Percentiles rank a stretch among this genome's conserved stretches.
Conservation (phyloP, 306 rosid genomes). For the Albizia julibrissin region DNA sequence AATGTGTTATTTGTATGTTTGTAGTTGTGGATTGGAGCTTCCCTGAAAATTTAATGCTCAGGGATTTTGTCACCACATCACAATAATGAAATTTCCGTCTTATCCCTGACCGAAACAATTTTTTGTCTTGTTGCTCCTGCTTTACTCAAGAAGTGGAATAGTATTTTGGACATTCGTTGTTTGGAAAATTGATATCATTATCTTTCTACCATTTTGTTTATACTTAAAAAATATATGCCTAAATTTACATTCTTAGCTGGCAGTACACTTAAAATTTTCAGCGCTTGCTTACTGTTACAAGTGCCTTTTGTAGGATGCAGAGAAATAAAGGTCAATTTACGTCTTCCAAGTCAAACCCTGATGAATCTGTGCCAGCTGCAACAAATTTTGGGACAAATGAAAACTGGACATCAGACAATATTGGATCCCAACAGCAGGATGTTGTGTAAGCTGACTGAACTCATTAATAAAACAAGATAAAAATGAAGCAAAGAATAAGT, state of each 20-base stretch:
- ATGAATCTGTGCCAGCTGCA: slow-evolving; percentile 59
- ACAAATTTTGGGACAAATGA: slow-evolving; percentile 60
- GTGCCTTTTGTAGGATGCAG: slow-evolving; percentile 60
- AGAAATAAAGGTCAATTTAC: slow-evolving; percentile 83
- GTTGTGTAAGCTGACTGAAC: slow-evolving; percentile 57
- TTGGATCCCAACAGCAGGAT: slow-evolving; percentile 67
- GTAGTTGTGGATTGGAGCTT: not conserved
- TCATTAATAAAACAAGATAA: slow-evolving; percentile 18
- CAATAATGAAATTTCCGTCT: not conserved
- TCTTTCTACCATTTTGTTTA: not conserved
- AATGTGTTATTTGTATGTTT: not conserved
- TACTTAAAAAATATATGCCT: slow-evolving; percentile 17
- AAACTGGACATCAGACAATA: slow-evolving; percentile 48
- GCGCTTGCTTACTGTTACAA: slow-evolving; percentile 17
- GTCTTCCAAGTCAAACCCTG: slow-evolving; percentile 63
- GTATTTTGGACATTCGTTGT: not conserved
- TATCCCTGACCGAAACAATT: not conserved
- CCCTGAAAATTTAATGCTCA: not conserved
- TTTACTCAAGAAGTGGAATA: slow-evolving; percentile 18
- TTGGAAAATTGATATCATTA: not conserved
- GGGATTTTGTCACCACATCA: not conserved
- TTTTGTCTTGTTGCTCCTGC: slow-evolving; percentile 18
- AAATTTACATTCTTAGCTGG: not conserved
- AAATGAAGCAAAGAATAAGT: not conserved
- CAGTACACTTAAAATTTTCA: slow-evolving; percentile 22